Conservation (phyloP, 2,329 filamentous ascomycete species). For the Geosmithia morbida region DNA sequence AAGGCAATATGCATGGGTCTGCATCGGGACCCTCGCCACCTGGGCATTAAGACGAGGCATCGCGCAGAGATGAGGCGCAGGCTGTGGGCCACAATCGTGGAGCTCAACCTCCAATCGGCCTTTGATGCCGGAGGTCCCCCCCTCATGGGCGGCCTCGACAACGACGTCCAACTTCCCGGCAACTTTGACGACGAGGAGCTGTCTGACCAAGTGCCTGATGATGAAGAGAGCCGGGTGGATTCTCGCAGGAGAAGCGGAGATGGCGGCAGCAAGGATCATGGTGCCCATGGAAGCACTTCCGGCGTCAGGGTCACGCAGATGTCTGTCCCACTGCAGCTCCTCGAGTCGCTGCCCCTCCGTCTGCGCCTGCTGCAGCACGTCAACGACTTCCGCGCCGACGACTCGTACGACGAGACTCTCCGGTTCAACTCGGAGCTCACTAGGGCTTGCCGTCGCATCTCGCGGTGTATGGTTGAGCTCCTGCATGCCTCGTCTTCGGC, state of each 20-base stretch:
- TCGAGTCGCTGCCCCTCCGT: slow-evolving; percentile 26
- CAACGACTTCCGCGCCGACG: slow-evolving; percentile 27
- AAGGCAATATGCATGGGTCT: slow-evolving; percentile 43
- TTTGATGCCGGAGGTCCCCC: slow-evolving; percentile 36
- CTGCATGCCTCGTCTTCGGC: not conserved
- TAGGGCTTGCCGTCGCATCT: slow-evolving; percentile 18
- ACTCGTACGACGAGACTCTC: slow-evolving; percentile 32
- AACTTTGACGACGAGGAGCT: slow-evolving; percentile 39
- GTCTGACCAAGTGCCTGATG: slow-evolving; percentile 16
- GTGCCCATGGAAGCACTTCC: slow-evolving; percentile 4
- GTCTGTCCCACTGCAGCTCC: slow-evolving; percentile 31
- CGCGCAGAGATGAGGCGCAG: slow-evolving; percentile 38
- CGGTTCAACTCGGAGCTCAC: slow-evolving; percentile 29
- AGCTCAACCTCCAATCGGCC: slow-evolving; percentile 35
- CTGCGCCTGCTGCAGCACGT: slow-evolving; percentile 27
- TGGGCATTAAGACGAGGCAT: slow-evolving; percentile 29
- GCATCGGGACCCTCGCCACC: slow-evolving; percentile 37
- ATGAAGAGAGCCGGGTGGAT: slow-evolving; percentile 2
- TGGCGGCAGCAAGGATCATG: not conserved
- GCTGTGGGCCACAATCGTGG: slow-evolving; percentile 40
- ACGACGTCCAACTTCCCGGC: slow-evolving; percentile 32
- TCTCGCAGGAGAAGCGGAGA: not conserved
- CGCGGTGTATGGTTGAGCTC: slow-evolving; percentile 14
- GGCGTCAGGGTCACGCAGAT: slow-evolving; percentile 25
- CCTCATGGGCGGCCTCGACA: slow-evolving; percentile 28